Evolutionary conservation across 2,329 filamentous ascomycete species (phyloP), one percentile per base, ranked within the genome.

Genomic region (Phyllosticta capitalensis): DNA sequence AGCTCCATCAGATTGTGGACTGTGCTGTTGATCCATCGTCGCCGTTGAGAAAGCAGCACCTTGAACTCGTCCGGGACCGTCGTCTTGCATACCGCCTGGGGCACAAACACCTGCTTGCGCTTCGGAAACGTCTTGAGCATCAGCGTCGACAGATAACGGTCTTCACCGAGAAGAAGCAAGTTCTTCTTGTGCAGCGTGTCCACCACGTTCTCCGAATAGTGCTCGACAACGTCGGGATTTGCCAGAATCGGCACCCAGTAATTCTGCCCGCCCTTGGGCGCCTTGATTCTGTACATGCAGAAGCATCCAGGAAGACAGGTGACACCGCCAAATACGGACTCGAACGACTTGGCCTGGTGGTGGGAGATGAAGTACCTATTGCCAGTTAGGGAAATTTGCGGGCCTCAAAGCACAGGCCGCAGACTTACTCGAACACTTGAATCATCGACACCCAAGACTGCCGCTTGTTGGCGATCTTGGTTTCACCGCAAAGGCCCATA

Each of bases 231-330:
- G 69, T 99, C 95, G 2, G 95, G 95, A 73, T 99, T 99, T 66
- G 94, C 94, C 64, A 99, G 83, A 68, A 99, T 97, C 7, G 94
- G 94, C 22, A 99, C 94, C 94, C 94, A 99, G 78, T 97, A 99
- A 79, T 99, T 97, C 73, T 97, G 91, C 24, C 89, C 92, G 65
- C 94, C 94, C 78, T 99, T 99, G 62, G 94, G 95, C 28, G 94
- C 89, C 77, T 99, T 99, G 83, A 99, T 97, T 69, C 94, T 89
- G 79, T 99, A 99, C 95, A 99, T 99, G 81, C 91, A 96, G 85
- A 99, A 99, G 80, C 94, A 99, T 64, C 94, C 94, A 17, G 94
- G 94, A 66, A 99, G 81, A 81, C 94, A 99, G 64, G 94, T 99
- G 62, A 99, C 94, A 88, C 94, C 94, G 76, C 94, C 94, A 75